Evolutionary conservation across 2,329 filamentous ascomycete species (phyloP).

Genomic region (Chalaropsis thielavioides): DNA sequence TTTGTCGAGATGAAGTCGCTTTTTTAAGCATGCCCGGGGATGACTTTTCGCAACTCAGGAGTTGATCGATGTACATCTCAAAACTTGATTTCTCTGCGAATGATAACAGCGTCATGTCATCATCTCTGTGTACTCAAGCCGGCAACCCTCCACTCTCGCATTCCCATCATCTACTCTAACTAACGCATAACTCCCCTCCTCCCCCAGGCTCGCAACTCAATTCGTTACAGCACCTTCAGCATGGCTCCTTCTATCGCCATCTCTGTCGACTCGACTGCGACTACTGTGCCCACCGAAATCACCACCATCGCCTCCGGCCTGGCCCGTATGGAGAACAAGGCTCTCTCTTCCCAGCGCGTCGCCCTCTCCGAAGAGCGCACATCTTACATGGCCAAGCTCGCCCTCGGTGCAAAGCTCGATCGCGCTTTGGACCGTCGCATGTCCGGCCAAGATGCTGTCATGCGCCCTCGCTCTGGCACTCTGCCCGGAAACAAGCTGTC

Average conservation of each 20-base stretch:
- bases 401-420: constrained; percentile 79
- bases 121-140: background rate
- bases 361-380: constrained; percentile 63
- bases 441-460: constrained; percentile 77
- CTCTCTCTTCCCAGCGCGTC: constrained; percentile 68
- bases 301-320: constrained; percentile 63
- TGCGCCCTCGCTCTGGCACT: constrained; percentile 41
- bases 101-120: background rate
- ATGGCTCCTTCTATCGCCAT: constrained; percentile 40
- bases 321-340: constrained; percentile 80
- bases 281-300: constrained; percentile 35
- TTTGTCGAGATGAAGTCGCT: background rate
- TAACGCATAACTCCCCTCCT: background rate
- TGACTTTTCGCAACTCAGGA: background rate
- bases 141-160: background rate
- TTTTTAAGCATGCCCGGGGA: background rate
- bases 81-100: too few species aligned
- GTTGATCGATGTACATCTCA: background rate
- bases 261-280: constrained; percentile 35
- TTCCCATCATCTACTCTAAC: constrained; percentile 6
- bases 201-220: constrained; percentile 36
- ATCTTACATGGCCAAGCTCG: constrained; percentile 70
- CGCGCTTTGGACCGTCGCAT: constrained; percentile 74
- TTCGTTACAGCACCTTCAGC: constrained; percentile 47
- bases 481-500: constrained; percentile 25